These are phyloP conservation scores for Amesomyces nigricolor DNA, from an alignment of 2,329 filamentous ascomycete genomes.

Conservation along the genomic window DNA sequence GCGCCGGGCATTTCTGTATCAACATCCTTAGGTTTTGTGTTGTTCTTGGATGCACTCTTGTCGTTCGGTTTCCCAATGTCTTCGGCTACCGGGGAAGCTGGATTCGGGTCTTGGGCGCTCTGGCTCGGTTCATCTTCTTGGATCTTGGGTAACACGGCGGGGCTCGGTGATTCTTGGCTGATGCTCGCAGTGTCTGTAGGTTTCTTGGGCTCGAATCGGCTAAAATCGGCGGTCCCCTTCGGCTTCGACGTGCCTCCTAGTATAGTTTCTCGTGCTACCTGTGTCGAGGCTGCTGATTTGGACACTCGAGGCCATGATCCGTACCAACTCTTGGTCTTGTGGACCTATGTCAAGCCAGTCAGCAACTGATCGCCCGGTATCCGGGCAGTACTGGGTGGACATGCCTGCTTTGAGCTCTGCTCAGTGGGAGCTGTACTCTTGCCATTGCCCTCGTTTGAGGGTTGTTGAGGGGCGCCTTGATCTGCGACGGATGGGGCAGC, in stretches of 20 bases:
- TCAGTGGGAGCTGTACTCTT: conserved; percentile 3
- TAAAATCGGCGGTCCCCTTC: conserved; percentile 43
- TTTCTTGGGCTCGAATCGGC: conserved; percentile 45
- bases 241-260: conserved; percentile 49
- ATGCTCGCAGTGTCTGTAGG: conserved; percentile 29
- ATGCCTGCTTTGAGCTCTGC: conserved; percentile 20
- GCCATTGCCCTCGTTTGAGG: conserved; percentile 2
- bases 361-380: not conserved
- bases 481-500: not conserved
- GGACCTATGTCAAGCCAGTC: conserved; percentile 35
- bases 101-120: conserved; percentile 5
- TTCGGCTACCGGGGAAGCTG: conserved; percentile 6
- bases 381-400: not conserved
- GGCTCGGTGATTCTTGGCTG: conserved; percentile 30
- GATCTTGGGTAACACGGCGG: conserved; percentile 28
- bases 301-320: conserved; percentile 53
- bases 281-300: conserved; percentile 55
- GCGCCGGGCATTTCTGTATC: conserved; percentile 5
- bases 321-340: conserved; percentile 56
- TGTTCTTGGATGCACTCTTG: not conserved
- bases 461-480: not conserved
- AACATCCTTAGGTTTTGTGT: not conserved
- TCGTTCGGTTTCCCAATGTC: conserved; percentile 9
- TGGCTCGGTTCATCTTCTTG: conserved; percentile 25
- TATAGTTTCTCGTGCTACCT: conserved; percentile 56